Evolutionary conservation across 345 rosid genomes (phyloP), one percentile per base, ranked within the genome.

Genomic region (Eucalyptus sp.): DNA sequence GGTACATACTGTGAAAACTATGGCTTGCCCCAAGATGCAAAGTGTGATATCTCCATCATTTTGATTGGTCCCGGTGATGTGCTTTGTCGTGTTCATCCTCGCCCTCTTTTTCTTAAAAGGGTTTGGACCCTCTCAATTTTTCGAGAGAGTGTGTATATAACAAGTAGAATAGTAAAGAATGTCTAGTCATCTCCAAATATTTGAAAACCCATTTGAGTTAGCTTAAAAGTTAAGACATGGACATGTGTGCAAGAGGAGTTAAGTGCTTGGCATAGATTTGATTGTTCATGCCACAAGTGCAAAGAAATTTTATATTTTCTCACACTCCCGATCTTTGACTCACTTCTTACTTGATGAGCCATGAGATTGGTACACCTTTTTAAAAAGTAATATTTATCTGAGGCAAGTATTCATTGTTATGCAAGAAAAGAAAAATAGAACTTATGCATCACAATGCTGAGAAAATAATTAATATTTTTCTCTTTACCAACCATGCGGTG

Each of bases 311-410:
- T 13, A 68, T 17, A 33, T 2, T 68, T 68, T 33, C 24, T 17
- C 10, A 17, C 0, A 2, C 44, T 33, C 2, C 12, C 1, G 0
- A 9, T 68, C 4, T 8, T 17, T 33, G 12, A 68, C 43, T 68
- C 43, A 33, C 80, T 68, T 68, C 24, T 68, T 68, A 15, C 80
- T 31, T 68, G 1, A 68, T 31, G 24, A 33, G 2, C 44, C 43
- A 1, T 4, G 80, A 68, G 13, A 31, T n/a, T 31, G 80, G 12
- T 3, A 7, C 24, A 31, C 2, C 37, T 9, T 25, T 10, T 24
- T 0, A 10, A 24, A 24, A 24, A 10, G 6, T 10, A 64, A 10
- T 7, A 64, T 14, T n/a, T 0, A 31, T 56, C 2, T 10, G 9
- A 56, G 62, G 62, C 62, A 31, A 56, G 80, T 68, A 31, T 9